Conservation (phyloP, 2,329 filamentous ascomycete species). For the Scorias spongiosa region DNA sequence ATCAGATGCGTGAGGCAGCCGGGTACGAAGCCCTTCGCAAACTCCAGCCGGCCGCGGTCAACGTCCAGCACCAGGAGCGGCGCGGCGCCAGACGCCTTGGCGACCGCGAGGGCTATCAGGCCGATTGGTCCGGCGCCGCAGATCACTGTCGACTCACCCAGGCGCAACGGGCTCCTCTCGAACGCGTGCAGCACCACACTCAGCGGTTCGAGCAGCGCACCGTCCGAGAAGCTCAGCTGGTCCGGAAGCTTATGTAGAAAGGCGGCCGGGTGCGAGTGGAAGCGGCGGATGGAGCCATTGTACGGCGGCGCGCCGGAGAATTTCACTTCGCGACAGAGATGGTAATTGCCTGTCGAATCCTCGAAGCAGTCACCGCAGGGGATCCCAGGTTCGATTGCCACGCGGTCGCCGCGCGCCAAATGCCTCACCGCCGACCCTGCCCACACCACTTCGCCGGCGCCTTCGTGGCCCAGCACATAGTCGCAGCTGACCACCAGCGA, state of each 20-base stretch:
- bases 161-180: constrained; percentile 18
- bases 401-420: constrained; percentile 46
- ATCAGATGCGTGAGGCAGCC: constrained; percentile 14
- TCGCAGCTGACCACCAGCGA: constrained; percentile 46
- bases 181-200: constrained; percentile 34
- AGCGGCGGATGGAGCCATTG: constrained; percentile 74
- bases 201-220: constrained; percentile 62
- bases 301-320: constrained; percentile 85
- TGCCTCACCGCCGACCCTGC: constrained; percentile 42
- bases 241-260: constrained; percentile 84
- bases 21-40: constrained; percentile 52
- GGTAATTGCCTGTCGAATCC: constrained; percentile 73
- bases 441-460: constrained; percentile 46
- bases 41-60: constrained; percentile 59
- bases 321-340: constrained; percentile 70
- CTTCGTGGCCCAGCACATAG: constrained; percentile 56
- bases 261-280: constrained; percentile 66
- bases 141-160: constrained; percentile 30
- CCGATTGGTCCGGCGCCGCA: constrained; percentile 52
- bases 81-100: constrained; percentile 49
- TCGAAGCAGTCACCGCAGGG: constrained; percentile 44
- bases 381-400: constrained; percentile 52
- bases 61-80: constrained; percentile 79
- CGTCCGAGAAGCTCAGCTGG: constrained; percentile 62
- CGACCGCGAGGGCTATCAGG: constrained; percentile 41